These are phyloP conservation scores for Fistulinella prunicolor DNA, from an alignment of 768 basidiomycete genomes.

Conservation along the genomic window DNA sequence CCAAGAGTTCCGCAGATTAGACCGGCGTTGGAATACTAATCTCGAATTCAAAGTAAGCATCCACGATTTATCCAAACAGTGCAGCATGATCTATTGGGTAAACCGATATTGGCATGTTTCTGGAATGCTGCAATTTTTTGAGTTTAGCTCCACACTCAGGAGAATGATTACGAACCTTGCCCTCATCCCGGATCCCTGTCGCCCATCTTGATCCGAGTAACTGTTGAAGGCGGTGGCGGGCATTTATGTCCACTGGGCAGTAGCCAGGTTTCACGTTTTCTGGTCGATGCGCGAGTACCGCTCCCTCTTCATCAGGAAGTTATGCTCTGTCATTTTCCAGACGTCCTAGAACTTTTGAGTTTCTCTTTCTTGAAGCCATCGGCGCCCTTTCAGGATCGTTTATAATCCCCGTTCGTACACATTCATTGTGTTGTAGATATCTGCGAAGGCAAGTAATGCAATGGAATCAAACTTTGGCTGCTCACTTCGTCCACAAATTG, in stretches of 20 bases:
- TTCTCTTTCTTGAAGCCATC: constrained; percentile 89
- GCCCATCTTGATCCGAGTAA: constrained; percentile 78
- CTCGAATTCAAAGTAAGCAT: constrained; percentile 67
- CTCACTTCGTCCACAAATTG: constrained; percentile 7
- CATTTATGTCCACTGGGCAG: constrained; percentile 41
- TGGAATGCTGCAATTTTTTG: constrained; percentile 26
- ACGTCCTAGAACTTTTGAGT: constrained; percentile 77
- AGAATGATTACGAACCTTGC: constrained; percentile 49
- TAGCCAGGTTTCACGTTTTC: constrained; percentile 55
- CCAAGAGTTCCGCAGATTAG: constrained; percentile 80
- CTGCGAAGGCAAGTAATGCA: constrained; percentile 81
- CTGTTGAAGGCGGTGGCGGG: constrained; percentile 80
- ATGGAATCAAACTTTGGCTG: constrained; percentile 32
- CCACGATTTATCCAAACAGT: constrained; percentile 80
- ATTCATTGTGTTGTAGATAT: constrained; percentile 71
- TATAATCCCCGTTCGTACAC: constrained; percentile 66
- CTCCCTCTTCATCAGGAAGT: constrained; percentile 57
- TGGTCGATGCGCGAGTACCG: constrained; percentile 32
- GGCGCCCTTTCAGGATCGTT: constrained; percentile 67
- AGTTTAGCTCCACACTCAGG: neutral
- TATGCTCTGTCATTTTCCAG: constrained; percentile 89
- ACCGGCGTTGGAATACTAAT: constrained; percentile 76
- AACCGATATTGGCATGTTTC: constrained; percentile 75
- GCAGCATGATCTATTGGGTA: constrained; percentile 76
- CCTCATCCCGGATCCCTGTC: constrained; percentile 79